phyloP scores from a whole-genome alignment of 225 moss, liverwort and hornwort species.

The Sphagnum tenellum region DNA sequence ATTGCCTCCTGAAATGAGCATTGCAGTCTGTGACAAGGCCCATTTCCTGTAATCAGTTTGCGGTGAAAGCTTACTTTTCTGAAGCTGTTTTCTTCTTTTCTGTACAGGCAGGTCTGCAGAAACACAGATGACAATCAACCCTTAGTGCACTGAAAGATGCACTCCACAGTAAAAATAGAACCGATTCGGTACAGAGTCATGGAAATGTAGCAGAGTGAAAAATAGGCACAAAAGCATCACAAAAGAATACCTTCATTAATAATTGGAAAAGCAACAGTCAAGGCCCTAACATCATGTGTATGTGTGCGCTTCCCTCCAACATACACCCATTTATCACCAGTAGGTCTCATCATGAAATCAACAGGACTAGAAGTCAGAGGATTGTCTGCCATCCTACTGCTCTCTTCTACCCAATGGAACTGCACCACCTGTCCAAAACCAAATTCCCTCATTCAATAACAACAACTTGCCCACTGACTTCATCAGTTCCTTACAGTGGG shows the following conservation, averaged over 20 bases:
- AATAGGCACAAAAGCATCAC: no score
- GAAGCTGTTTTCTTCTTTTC: no score
- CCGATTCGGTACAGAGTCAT: no score
- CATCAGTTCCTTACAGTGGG: no score
- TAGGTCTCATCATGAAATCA: conserved; percentile 24
- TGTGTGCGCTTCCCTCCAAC: conserved; percentile 88
- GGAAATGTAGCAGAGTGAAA: no score
- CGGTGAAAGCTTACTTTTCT: no score
- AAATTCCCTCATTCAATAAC: no score
- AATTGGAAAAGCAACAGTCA: conserved; percentile 66
- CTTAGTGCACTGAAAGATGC: no score
- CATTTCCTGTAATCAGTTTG: conserved; percentile 38
- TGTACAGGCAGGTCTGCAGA: no score
- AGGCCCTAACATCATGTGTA: conserved; percentile 87
- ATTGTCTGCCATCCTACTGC: conserved; percentile 13
- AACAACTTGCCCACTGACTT: no score
- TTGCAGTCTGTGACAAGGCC: conserved; percentile 56
- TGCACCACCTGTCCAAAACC: conserved; percentile 43
- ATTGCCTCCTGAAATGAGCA: conserved; percentile 92
- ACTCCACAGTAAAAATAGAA: no score
- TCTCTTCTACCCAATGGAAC: conserved; percentile 55
- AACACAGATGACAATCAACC: no score
- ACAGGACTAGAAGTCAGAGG: conserved; percentile 11
- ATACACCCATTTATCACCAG: conserved; percentile 70
- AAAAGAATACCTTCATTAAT: not conserved